phyloP scores from a whole-genome alignment of 106 monocot species.

The Dioscorea alata region DNA sequence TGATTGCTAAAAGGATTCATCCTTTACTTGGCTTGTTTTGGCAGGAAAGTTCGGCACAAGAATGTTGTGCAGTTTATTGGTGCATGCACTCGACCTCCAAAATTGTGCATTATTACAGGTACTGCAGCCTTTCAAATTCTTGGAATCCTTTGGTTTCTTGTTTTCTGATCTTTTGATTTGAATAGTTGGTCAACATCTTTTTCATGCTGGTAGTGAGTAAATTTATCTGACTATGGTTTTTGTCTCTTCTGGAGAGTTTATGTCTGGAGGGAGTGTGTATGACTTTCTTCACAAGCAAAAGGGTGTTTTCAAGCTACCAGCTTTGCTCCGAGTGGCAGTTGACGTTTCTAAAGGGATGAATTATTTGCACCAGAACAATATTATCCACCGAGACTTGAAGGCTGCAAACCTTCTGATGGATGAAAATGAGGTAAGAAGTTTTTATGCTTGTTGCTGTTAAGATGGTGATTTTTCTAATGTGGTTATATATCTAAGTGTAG shows the following conservation, averaged over 20 bases:
- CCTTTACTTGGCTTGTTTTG: slow-evolving; percentile 1
- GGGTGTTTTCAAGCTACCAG: slow-evolving; percentile 64
- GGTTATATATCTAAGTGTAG: too few relatives aligned
- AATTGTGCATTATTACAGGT: slow-evolving; percentile 94
- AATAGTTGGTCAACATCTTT: neutral
- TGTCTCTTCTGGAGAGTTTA: slow-evolving; percentile 58
- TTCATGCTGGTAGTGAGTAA: slow-evolving; percentile 4
- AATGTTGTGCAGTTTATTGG: slow-evolving; percentile 99
- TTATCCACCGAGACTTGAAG: slow-evolving; percentile 92
- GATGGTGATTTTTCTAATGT: too few relatives aligned
- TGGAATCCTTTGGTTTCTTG: neutral
- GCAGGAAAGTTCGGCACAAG: slow-evolving; percentile 94
- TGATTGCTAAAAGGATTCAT: neutral
- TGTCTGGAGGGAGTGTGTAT: slow-evolving; percentile 88
- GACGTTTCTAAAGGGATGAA: slow-evolving; percentile 98
- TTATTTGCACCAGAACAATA: slow-evolving; percentile 92
- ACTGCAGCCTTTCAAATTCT: slow-evolving; percentile 7
- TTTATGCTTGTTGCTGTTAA: too few relatives aligned
- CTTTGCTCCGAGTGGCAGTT: slow-evolving; percentile 70
- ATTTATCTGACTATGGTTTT: neutral
- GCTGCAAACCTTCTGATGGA: slow-evolving; percentile 96
- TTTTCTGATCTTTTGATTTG: neutral
- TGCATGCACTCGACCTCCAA: slow-evolving; percentile 80
- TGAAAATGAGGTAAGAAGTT: slow-evolving; percentile 72
- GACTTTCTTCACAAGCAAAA: slow-evolving; percentile 93